phyloP scores from a whole-genome alignment of 1,139 yeast species.

The Debaryomyces nepalensis region DNA sequence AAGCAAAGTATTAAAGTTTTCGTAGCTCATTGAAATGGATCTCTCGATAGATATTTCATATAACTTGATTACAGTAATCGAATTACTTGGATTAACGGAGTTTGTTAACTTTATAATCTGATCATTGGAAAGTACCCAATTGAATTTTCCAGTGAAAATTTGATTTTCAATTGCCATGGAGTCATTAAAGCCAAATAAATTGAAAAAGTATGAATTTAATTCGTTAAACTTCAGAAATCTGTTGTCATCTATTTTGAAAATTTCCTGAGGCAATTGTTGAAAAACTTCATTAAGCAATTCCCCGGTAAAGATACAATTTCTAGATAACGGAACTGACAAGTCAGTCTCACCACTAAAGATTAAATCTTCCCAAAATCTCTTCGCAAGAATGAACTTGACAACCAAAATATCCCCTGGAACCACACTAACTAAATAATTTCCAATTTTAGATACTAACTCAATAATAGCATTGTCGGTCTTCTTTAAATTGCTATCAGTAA shows the following conservation, averaged over 20 bases:
- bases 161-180: constrained; percentile 18
- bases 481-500: constrained; percentile 22
- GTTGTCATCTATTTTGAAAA: constrained; percentile 12
- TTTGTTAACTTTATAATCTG: constrained; percentile 17
- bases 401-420: constrained; percentile 19
- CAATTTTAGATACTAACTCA: constrained; percentile 38
- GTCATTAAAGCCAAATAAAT: constrained; percentile 18
- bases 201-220: constrained; percentile 19
- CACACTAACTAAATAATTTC: constrained; percentile 40
- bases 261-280: constrained; percentile 27
- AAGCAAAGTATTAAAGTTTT: constrained; percentile 8
- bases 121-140: constrained; percentile 30
- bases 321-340: constrained; percentile 1
- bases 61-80: constrained; percentile 3
- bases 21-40: constrained; percentile 5
- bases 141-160: constrained; percentile 21
- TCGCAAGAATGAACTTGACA: constrained; percentile 24
- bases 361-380: constrained; percentile 21
- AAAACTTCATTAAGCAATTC: constrained; percentile 45
- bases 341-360: constrained; percentile 14
- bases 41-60: constrained; percentile 6
- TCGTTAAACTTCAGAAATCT: constrained; percentile 17
- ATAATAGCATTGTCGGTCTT: constrained; percentile 21
- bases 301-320: constrained; percentile 26
- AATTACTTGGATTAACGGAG: constrained; percentile 3